phyloP scores from a whole-genome alignment of 306 rosid species.

The Castanea sativa region DNA sequence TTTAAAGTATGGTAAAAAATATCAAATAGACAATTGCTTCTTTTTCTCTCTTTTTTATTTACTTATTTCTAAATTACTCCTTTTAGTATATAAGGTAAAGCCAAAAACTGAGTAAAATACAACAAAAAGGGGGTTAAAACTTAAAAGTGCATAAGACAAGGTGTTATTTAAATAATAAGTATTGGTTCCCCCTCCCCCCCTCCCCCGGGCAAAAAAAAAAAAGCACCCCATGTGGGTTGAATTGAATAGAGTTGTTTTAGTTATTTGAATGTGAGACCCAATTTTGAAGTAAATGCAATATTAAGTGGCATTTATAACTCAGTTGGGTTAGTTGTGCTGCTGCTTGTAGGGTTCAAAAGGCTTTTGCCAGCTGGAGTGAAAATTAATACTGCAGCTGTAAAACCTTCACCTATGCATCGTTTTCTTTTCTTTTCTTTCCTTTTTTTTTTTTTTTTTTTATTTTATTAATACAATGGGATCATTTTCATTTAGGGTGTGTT shows the following conservation, averaged over 20 bases:
- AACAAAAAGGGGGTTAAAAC: not conserved
- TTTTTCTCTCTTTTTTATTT: no score
- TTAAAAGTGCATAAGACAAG: not conserved
- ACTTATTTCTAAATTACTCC: no score
- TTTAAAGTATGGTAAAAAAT: not conserved
- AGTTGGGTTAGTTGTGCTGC: constrained; percentile 13
- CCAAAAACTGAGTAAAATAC: not conserved
- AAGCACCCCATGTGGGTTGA: not conserved
- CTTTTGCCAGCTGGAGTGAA: constrained; percentile 16
- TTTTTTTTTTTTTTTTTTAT: no score
- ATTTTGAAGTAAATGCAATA: constrained; percentile 31
- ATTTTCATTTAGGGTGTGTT: no score
- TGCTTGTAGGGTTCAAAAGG: constrained; percentile 1
- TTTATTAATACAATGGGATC: no score
- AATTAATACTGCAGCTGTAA: not conserved
- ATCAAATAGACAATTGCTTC: not conserved
- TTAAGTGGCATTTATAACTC: constrained; percentile 35
- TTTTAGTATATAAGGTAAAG: not conserved
- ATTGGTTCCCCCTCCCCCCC: no score
- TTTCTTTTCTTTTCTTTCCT: no score
- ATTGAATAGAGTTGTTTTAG: not conserved
- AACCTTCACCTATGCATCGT: no score
- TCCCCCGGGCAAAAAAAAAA: no score
- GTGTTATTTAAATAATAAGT: no score
- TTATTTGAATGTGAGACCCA: not conserved